Conservation (phyloP, 139 green algal genomes). For the Klebsormidium nitens region DNA sequence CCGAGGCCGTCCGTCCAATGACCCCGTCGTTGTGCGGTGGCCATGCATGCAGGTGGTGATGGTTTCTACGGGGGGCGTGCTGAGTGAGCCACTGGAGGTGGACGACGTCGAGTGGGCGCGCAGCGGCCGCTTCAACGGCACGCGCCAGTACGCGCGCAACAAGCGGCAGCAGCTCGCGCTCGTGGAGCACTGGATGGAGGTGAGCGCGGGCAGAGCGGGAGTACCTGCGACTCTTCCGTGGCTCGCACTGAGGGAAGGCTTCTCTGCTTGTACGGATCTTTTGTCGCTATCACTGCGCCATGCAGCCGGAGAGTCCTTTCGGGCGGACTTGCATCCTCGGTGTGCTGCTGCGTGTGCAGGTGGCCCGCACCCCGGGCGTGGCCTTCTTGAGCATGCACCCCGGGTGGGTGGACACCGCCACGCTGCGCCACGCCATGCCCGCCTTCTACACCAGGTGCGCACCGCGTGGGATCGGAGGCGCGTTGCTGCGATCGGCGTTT, state of each 20-base stretch:
- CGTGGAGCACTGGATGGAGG: constrained; percentile 40
- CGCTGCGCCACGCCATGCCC: constrained; percentile 19
- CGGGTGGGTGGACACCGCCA: constrained; percentile 37
- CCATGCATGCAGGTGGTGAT: constrained; percentile 28
- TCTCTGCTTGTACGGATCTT: too few species aligned
- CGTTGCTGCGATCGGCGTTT: not conserved
- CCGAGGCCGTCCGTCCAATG: too few species aligned
- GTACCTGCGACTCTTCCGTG: too few species aligned
- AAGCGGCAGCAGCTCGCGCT: constrained; percentile 38
- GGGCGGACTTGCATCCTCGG: constrained; percentile 12
- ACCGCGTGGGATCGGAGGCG: not conserved
- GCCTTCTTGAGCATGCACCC: constrained; percentile 42
- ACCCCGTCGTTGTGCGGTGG: too few species aligned
- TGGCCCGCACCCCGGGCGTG: too few species aligned
- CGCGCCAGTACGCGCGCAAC: constrained; percentile 25
- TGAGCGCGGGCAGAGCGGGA: too few species aligned
- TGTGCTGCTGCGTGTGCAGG: too few species aligned
- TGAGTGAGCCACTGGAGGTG: constrained; percentile 12
- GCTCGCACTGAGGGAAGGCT: too few species aligned
- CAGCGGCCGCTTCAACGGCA: constrained; percentile 37
- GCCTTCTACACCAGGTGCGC: constrained; percentile 38
- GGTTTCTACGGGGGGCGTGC: constrained; percentile 31
- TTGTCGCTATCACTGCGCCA: too few species aligned
- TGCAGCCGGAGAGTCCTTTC: too few species aligned
- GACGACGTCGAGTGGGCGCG: constrained; percentile 27